Evolutionary conservation across 176 grass and related monocot genomes (phyloP).

Genomic region (Phoenix roebelenii): DNA sequence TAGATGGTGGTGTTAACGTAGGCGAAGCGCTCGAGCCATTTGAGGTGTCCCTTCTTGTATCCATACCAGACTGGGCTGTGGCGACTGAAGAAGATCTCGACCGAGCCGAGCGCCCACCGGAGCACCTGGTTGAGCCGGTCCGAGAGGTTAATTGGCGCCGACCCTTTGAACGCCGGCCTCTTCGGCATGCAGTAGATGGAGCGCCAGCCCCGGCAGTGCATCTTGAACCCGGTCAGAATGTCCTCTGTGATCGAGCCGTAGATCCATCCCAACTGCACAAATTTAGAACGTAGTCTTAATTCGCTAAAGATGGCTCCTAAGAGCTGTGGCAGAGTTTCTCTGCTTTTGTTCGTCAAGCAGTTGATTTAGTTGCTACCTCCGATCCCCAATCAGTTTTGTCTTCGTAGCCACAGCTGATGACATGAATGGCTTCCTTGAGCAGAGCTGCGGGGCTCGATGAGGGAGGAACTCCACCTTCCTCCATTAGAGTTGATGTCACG

Average conservation of each 20-base stretch:
- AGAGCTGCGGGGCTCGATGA: constrained; percentile 88
- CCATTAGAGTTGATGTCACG: constrained; percentile 95
- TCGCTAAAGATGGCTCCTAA: too few species aligned
- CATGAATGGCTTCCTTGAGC: constrained; percentile 99
- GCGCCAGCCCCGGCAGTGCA: constrained; percentile 97
- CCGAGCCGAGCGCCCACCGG: constrained; percentile 94
- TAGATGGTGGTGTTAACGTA: constrained; percentile 99
- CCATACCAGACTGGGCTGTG: constrained; percentile 86
- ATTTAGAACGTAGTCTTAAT: not conserved
- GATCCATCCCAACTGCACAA: constrained; percentile 83
- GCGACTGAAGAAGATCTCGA: constrained; percentile 98
- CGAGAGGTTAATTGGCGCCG: constrained; percentile 88
- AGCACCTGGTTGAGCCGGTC: constrained; percentile 98
- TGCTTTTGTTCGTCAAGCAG: too few species aligned
- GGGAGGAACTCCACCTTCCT: constrained; percentile 87
- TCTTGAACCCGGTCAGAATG: constrained; percentile 95
- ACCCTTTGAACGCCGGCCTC: constrained; percentile 80
- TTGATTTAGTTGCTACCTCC: constrained; percentile 37
- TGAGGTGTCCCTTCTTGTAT: constrained; percentile 94
- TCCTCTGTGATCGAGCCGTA: constrained; percentile 99
- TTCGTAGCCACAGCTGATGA: constrained; percentile 98
- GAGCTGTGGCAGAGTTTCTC: too few species aligned
- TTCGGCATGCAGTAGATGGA: constrained; percentile 98
- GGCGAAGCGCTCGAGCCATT: constrained; percentile 97
- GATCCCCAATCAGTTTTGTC: constrained; percentile 95